These are phyloP conservation scores for Podospora pseudoanserina DNA, from an alignment of 495 filamentous ascomycete species.

Conservation along the genomic window DNA sequence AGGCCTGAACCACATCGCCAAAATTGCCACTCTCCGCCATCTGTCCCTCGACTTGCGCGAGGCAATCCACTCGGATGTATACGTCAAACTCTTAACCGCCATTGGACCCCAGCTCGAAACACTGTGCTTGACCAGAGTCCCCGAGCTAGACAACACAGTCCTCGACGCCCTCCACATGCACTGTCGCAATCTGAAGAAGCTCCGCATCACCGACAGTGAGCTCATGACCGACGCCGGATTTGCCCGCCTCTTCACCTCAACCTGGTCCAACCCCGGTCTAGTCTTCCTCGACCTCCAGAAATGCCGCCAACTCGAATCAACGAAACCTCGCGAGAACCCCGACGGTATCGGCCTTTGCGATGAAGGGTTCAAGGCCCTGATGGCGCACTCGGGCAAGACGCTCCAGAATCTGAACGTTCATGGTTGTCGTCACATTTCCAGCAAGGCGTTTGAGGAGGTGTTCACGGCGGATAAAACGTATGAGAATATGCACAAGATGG, in stretches of 20 bases:
- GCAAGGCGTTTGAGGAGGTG: conserved; percentile 62
- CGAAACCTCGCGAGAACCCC: conserved; percentile 50
- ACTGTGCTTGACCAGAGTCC: conserved; percentile 64
- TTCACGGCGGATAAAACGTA: conserved; percentile 62
- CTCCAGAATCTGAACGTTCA: conserved; percentile 65
- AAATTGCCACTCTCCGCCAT: conserved; percentile 60
- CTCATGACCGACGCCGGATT: conserved; percentile 69
- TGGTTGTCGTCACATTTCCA: conserved; percentile 73
- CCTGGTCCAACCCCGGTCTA: conserved; percentile 70
- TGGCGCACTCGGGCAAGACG: conserved; percentile 70
- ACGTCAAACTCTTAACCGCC: conserved; percentile 55
- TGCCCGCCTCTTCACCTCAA: conserved; percentile 58
- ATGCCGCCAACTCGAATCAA: conserved; percentile 68
- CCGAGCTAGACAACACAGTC: conserved; percentile 55
- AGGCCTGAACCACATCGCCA: conserved; percentile 51
- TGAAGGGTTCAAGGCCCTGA: conserved; percentile 69
- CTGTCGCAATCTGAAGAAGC: conserved; percentile 65
- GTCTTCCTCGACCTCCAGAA: conserved; percentile 66
- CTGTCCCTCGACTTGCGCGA: conserved; percentile 63
- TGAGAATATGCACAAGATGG: conserved; percentile 61
- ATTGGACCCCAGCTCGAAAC: conserved; percentile 64
- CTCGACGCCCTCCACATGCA: conserved; percentile 62
- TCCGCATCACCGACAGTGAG: conserved; percentile 73
- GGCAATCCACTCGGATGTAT: conserved; percentile 51
- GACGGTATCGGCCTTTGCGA: conserved; percentile 67